Evolutionary conservation across 2,329 filamentous ascomycete species (phyloP).

Genomic region (Hypoxylon sp.): DNA sequence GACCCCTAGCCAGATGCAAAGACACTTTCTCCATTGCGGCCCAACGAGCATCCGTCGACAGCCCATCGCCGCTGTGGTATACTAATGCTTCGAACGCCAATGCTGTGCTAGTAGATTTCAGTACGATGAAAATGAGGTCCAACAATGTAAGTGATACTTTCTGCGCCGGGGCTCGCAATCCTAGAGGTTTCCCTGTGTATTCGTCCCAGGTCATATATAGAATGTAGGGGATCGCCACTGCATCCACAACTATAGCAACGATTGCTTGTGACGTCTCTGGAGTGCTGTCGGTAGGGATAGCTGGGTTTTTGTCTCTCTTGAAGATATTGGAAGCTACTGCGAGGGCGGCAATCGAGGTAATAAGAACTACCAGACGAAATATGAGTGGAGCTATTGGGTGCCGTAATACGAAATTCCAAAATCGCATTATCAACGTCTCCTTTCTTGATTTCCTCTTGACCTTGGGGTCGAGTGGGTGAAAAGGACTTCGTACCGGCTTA

Average conservation of each 20-base stretch:
- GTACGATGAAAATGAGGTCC: slow-evolving; percentile 96
- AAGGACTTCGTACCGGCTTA: slow-evolving; percentile 50
- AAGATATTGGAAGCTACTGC: slow-evolving; percentile 81
- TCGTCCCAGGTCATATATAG: slow-evolving; percentile 96
- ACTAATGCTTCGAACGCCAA: slow-evolving; percentile 88
- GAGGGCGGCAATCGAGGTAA: slow-evolving; percentile 83
- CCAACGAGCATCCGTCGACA: slow-evolving; percentile 45
- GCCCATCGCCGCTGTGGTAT: slow-evolving; percentile 54
- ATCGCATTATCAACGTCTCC: slow-evolving; percentile 57
- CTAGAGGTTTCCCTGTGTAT: slow-evolving; percentile 92
- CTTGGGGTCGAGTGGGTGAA: slow-evolving; percentile 51
- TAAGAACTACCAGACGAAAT: slow-evolving; percentile 82
- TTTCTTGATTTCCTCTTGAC: slow-evolving; percentile 47
- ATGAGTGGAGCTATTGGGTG: slow-evolving; percentile 86
- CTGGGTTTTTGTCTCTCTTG: slow-evolving; percentile 58
- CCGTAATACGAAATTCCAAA: slow-evolving; percentile 75
- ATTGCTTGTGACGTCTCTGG: slow-evolving; percentile 78
- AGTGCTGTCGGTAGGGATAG: slow-evolving; percentile 48
- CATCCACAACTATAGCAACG: slow-evolving; percentile 89
- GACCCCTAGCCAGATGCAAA: slow-evolving; percentile 68
- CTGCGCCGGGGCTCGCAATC: slow-evolving; percentile 80
- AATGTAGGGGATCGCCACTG: slow-evolving; percentile 87
- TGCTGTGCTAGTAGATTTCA: slow-evolving; percentile 91
- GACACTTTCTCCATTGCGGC: slow-evolving; percentile 61
- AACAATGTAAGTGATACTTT: slow-evolving; percentile 91